Conservation (phyloP, 208 protist species). For the Acanthamoeba triangularis region DNA sequence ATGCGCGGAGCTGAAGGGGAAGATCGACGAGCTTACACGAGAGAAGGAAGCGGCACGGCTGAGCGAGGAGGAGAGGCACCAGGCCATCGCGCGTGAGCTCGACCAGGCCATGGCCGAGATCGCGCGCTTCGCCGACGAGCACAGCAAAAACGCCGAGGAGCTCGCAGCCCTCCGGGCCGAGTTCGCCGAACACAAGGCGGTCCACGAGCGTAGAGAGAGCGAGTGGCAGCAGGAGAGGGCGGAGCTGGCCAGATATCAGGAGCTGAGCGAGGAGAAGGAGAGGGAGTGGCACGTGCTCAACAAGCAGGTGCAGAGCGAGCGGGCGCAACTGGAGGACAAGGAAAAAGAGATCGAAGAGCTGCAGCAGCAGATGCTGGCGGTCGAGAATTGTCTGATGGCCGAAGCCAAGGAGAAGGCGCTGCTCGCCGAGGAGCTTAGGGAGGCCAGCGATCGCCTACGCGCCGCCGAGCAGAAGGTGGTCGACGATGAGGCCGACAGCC, state of each 20-base stretch:
- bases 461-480: background rate
- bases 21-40: background rate
- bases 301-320: conserved; percentile 6
- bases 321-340: background rate
- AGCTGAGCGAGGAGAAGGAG: conserved; percentile 21
- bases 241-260: background rate
- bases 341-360: background rate
- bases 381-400: background rate
- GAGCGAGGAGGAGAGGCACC: background rate
- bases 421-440: background rate
- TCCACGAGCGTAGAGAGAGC: background rate
- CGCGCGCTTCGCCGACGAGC: background rate
- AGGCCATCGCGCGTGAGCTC: background rate
- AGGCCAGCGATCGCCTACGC: background rate
- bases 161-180: background rate
- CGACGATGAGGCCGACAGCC: background rate
- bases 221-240: background rate
- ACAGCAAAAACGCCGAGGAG: background rate
- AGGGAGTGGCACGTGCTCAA: background rate
- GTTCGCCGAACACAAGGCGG: background rate
- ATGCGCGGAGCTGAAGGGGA: background rate
- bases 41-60: background rate
- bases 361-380: background rate
- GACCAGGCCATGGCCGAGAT: background rate
- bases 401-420: background rate